Base-by-base conservation (phyloP, 2,329 filamentous ascomycete genomes). In the Pseudopithomyces maydicus region DNA sequence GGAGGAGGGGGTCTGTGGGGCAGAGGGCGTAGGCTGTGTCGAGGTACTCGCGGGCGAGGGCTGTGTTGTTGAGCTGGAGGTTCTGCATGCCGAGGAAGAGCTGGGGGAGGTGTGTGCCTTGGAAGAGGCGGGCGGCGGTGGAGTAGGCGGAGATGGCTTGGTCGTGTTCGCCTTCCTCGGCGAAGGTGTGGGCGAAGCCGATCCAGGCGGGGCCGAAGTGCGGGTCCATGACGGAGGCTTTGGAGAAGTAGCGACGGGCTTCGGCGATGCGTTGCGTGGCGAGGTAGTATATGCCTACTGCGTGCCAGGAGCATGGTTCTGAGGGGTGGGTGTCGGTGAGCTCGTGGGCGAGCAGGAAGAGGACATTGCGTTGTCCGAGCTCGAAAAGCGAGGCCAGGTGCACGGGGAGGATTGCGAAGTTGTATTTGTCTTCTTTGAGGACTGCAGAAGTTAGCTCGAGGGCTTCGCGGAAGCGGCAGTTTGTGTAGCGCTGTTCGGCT, bases 171-270 rank as follows among this genome's bases (percentile, higher is more conserved):
- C 95, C 95, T 75, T 99, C 95, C 11, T 92, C 93, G 1, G 95
- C 95, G 74, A 99, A 99, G 0, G 95, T 99, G 75, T 99, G 96
- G 1, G 95, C 95, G 72, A 99, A 99, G 1, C 96, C 95, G 63
- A 99, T 98, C 95, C 95, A 99, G 2, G 95, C 95, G 1, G 95
- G 91, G 0, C 94, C 94, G 68, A 97, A 99, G 78, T 98, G 94
- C 6, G 94, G 91, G 71, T 99, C 93, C 88, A 99, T 94, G 81
- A 98, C 90, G 63, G 91, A 96, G 4, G 96, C 91, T 78, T 99
- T 99, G 70, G 91, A 96, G 76, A 99, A 99, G 80, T 95, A 99
- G 38, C 94, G 88, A 11, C 95, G 88, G 10, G 96, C 93, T 77
- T 99, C 95, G 3, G 95, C 90, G 56, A 99, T 92, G 69, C 92